A percentile compares a stretch with the other conserved stretches of the same genome.
Evolutionary conservation across 768 basidiomycete species (phyloP).

Genomic region (Ramaria sp.): DNA sequence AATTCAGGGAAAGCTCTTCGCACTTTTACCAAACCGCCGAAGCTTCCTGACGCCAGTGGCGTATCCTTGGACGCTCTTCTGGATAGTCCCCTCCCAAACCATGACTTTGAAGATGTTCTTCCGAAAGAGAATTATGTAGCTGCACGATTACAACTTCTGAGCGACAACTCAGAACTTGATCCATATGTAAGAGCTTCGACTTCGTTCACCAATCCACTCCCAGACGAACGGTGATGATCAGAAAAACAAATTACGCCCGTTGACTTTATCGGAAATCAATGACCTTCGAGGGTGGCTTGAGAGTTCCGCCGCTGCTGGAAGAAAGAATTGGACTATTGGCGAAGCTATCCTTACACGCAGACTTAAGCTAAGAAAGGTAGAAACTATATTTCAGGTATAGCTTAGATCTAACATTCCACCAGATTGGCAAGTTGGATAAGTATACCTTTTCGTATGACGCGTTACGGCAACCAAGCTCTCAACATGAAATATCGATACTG

Average conservation of each 20-base stretch:
- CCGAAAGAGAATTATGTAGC: slow-evolving; percentile 1
- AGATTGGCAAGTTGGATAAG: background rate
- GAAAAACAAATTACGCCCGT: background rate
- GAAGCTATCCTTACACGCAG: background rate
- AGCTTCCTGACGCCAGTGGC: background rate
- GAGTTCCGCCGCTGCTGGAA: background rate
- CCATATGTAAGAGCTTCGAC: background rate
- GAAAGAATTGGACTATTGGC: slow-evolving; percentile 2
- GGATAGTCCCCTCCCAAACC: background rate
- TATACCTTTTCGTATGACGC: slow-evolving; percentile 1
- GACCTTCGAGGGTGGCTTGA: slow-evolving; percentile 2
- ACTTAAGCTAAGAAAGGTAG: slow-evolving; percentile 1
- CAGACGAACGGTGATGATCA: background rate
- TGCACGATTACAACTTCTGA: background rate
- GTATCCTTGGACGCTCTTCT: background rate
- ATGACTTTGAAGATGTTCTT: slow-evolving; percentile 5
- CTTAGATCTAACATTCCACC: background rate
- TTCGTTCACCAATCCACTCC: background rate
- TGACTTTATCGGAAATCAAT: slow-evolving; percentile 4
- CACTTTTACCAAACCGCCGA: background rate
- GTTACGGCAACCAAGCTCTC: background rate
- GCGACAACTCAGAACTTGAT: slow-evolving; percentile 5
- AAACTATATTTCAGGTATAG: background rate
- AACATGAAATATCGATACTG: slow-evolving; percentile 9
- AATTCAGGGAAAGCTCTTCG: background rate